phyloP scores from a whole-genome alignment of 164 flowering plant genomes.

The Hamamelis virginiana region DNA sequence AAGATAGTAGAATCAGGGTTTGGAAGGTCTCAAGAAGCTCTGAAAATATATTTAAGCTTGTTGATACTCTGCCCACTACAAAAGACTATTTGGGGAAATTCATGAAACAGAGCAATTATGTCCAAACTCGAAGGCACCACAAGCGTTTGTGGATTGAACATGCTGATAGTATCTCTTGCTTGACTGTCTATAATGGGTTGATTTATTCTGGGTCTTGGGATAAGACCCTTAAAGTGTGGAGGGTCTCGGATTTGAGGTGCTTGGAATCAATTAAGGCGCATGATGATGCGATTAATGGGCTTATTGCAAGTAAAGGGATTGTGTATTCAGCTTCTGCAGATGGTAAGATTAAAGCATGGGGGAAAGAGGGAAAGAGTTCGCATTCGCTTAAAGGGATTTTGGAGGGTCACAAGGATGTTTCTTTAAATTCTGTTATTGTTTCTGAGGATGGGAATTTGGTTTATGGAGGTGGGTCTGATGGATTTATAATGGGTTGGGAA shows the following conservation, averaged over 20 bases:
- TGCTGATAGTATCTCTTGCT: conserved; percentile 87
- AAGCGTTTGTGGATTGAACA: conserved; percentile 92
- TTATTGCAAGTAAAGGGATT: conserved; percentile 49
- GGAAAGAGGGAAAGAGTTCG: conserved; percentile 25
- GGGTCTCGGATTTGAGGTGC: conserved; percentile 81
- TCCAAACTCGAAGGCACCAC: conserved; percentile 74
- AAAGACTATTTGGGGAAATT: conserved; percentile 86
- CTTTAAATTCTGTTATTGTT: conserved; percentile 66
- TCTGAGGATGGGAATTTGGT: conserved; percentile 64
- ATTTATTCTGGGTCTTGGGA: conserved; percentile 98
- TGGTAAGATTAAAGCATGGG: conserved; percentile 90
- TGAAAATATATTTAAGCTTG: conserved; percentile 70
- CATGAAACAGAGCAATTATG: conserved; percentile 89
- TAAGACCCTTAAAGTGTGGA: conserved; percentile 90
- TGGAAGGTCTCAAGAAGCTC: conserved; percentile 85
- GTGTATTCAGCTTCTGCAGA: conserved; percentile 91
- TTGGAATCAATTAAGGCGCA: conserved; percentile 88
- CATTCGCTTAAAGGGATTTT: conserved; percentile 56
- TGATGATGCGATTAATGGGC: conserved; percentile 85
- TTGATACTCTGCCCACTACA: conserved; percentile 74
- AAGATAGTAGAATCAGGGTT: conserved; percentile 80
- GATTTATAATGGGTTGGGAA: conserved; percentile 81
- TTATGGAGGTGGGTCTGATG: conserved; percentile 83
- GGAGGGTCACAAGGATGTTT: conserved; percentile 80
- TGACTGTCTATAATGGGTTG: conserved; percentile 60